Base-by-base conservation (phyloP, 805 yeast genomes). In the Cyberlindnera euphorbiae region DNA sequence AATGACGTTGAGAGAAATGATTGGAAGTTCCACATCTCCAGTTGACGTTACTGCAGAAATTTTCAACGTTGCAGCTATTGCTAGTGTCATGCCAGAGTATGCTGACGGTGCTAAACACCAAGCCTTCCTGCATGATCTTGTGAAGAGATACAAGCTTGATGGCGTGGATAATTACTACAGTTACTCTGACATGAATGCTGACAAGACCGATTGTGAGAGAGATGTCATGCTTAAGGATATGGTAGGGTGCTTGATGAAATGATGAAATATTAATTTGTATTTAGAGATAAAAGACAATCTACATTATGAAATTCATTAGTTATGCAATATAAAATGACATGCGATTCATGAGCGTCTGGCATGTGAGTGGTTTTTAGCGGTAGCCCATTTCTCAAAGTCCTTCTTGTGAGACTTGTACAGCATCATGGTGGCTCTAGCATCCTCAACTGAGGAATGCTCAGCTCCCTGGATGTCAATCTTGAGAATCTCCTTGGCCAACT, bases 361-460 rank as follows among this genome's bases (percentile, higher is more conserved):
- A n/a, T 24, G n/a, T 4, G 31, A 17, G 27, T 33, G 44, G 16
- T 18, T 24, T n/a, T 28, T 32, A 1, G 40, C 35, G 3, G 37
- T 27, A 3, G 44, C 39, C 44, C 44, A 39, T 30, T 60, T 62
- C 46, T 80, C 93, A 51, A 84, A 79, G 35, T 75, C 85, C 35
- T 63, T 66, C 52, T 75, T 79, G 44, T 75, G 71, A 35, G 72
- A 53, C 42, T 83, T 71, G 53, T 77, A 88, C n/a, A 88, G 59
- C 41, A 79, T 56, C 95, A 88, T 89, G 0, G 96, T 79, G 1
- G 89, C 89, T 51, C 75, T 75, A 0, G 96, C 95, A 63, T 88
- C 97, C 53, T 86, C 95, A 1, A 88, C 85, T 0, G 96, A 85
- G 4, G 93, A 82, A 62, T 89, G 96, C 42, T 77, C 71, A 1